Percentiles rank a stretch among this genome's conserved stretches.
These are phyloP conservation scores for Aspergillus flavus DNA, from an alignment of 2,329 filamentous ascomycete genomes.

Conservation along the genomic window DNA sequence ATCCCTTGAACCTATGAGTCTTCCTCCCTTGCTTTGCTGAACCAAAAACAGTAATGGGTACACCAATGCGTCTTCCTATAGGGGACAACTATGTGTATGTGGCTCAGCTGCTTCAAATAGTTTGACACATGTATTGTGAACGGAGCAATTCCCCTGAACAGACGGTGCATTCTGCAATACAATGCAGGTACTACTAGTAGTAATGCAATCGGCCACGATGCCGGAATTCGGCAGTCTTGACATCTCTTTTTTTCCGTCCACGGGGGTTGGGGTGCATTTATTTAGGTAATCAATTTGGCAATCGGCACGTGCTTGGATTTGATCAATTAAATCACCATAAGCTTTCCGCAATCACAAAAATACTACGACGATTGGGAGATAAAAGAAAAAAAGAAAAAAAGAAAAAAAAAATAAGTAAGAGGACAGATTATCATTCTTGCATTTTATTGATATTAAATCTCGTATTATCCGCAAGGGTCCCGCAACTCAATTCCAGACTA, in stretches of 20 bases:
- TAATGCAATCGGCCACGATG: neutral
- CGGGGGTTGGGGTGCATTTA: neutral
- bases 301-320: neutral
- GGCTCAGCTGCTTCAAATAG: neutral
- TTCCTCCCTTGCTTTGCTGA: neutral
- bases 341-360: neutral
- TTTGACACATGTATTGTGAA: neutral
- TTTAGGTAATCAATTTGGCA: neutral
- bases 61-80: no score
- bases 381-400: neutral
- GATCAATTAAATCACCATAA: neutral
- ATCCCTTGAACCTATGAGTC: neutral
- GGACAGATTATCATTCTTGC: neutral
- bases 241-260: neutral
- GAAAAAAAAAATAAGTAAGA: neutral
- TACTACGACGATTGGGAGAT: no score
- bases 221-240: neutral
- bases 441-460: neutral
- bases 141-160: neutral
- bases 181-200: neutral
- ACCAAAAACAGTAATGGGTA: neutral
- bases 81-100: no score
- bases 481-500: neutral
- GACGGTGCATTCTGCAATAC: neutral
- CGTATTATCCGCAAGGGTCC: neutral